Conservation (phyloP, 495 filamentous ascomycete species). For the Xylaria longipes region DNA sequence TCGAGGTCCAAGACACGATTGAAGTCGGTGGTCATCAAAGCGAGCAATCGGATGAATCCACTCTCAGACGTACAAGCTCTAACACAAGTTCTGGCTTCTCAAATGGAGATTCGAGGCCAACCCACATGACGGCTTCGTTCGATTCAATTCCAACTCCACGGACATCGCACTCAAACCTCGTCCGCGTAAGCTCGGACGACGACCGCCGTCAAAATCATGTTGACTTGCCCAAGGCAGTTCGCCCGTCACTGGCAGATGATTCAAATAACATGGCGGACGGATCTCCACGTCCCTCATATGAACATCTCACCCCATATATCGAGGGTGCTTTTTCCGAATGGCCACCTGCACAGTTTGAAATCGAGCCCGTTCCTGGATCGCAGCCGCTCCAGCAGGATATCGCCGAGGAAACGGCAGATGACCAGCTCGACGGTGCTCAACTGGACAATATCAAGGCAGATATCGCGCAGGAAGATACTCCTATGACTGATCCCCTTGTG, state of each 20-base stretch:
- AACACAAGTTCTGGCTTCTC: slow-evolving; percentile 30
- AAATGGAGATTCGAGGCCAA: slow-evolving; percentile 25
- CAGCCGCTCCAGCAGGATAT: slow-evolving; percentile 21
- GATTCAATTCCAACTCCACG: slow-evolving; percentile 9
- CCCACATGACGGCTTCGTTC: background rate
- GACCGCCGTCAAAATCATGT: slow-evolving; percentile 9
- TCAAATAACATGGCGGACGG: background rate
- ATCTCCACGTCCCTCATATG: slow-evolving; percentile 15
- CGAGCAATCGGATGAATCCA: slow-evolving; percentile 33
- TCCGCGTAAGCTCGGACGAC: background rate
- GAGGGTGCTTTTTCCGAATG: slow-evolving; percentile 29
- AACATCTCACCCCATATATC: slow-evolving; percentile 42
- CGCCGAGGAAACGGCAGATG: slow-evolving; percentile 23
- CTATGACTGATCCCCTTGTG: slow-evolving; percentile 19
- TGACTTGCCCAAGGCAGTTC: background rate
- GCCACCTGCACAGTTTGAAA: slow-evolving; percentile 29
- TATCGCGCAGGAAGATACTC: slow-evolving; percentile 20
- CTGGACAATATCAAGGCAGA: slow-evolving; percentile 10
- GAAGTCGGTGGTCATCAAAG: slow-evolving; percentile 50
- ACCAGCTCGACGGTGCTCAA: slow-evolving; percentile 23
- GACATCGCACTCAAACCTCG: background rate
- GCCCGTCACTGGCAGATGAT: background rate
- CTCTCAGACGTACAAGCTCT: slow-evolving; percentile 30
- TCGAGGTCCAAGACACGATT: slow-evolving; percentile 57
- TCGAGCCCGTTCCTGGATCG: slow-evolving; percentile 5